Percentiles rank a stretch among this genome's conserved stretches.
phyloP scores from a whole-genome alignment of 2,329 filamentous ascomycete species.

The Aspergillus pseudoglaucus region DNA sequence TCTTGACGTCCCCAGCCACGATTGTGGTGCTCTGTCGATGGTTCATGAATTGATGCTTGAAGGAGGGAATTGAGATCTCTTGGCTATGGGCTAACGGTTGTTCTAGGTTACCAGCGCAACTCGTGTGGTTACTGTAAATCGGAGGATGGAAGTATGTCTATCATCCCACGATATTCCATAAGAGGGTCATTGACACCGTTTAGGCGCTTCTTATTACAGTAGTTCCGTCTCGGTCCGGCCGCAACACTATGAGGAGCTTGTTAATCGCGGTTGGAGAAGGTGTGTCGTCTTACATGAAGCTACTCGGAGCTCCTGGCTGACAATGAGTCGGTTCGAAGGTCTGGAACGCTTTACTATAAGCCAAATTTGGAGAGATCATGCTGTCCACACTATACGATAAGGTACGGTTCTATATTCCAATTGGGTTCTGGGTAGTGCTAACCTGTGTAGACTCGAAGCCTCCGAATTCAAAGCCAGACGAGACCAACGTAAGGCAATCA shows the following conservation, averaged over 20 bases:
- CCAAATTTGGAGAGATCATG: slow-evolving; percentile 65
- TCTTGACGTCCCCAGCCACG: background rate
- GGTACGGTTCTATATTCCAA: slow-evolving; percentile 19
- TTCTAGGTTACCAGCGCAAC: slow-evolving; percentile 41
- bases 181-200: slow-evolving; percentile 10
- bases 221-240: slow-evolving; percentile 38
- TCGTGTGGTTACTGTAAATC: slow-evolving; percentile 46
- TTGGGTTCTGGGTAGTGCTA: background rate
- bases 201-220: slow-evolving; percentile 43
- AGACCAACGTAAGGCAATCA: slow-evolving; percentile 43
- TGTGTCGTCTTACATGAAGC: slow-evolving; percentile 8
- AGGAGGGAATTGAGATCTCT: background rate
- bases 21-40: no score
- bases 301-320: background rate
- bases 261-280: slow-evolving; percentile 46
- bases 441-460: slow-evolving; percentile 33
- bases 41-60: background rate
- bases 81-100: no score
- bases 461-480: slow-evolving; percentile 37
- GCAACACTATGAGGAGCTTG: slow-evolving; percentile 42
- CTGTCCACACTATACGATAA: slow-evolving; percentile 70
- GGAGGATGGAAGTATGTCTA: slow-evolving; percentile 38
- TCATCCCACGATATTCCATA: slow-evolving; percentile 2
- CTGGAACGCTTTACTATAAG: slow-evolving; percentile 45
- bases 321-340: slow-evolving; percentile 25